A percentile compares a stretch with the other conserved stretches of the same genome.
Evolutionary conservation across 805 yeast species (phyloP).

Genomic region (Candida sphagnicola): DNA sequence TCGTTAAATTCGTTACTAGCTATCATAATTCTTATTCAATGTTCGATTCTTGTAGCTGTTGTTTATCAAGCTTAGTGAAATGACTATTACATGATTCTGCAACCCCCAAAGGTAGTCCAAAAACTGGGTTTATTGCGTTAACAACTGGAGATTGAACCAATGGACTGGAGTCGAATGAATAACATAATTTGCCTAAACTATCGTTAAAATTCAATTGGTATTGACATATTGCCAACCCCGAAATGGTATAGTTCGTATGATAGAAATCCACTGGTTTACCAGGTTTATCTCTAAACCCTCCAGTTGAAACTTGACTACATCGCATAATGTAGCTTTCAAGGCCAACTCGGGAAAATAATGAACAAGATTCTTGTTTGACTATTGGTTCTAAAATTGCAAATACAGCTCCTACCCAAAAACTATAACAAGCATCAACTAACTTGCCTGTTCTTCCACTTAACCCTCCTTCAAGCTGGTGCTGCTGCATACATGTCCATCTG

Average conservation of each 20-base stretch:
- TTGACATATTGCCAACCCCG: constrained; percentile 68
- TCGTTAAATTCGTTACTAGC: background rate
- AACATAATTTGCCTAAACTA: constrained; percentile 13
- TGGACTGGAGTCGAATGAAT: constrained; percentile 11
- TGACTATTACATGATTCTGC: background rate
- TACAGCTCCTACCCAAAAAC: constrained; percentile 91
- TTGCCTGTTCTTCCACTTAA: constrained; percentile 88
- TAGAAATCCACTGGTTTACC: constrained; percentile 77
- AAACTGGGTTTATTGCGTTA: constrained; percentile 22
- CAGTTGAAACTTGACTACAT: constrained; percentile 68
- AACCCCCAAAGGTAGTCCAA: constrained; percentile 19
- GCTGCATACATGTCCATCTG: constrained; percentile 71
- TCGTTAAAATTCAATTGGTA: constrained; percentile 26
- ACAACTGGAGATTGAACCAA: constrained; percentile 12
- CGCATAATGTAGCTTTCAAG: constrained; percentile 62
- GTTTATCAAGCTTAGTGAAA: constrained; percentile 1
- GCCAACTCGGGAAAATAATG: constrained; percentile 50
- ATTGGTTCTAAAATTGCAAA: constrained; percentile 54
- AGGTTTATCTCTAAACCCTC: constrained; percentile 90
- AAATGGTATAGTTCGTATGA: constrained; percentile 81
- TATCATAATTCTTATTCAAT: too few relatives aligned
- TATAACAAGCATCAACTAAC: constrained; percentile 92
- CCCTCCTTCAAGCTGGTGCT: constrained; percentile 76
- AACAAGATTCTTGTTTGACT: background rate
- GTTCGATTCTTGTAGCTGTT: background rate